A percentile compares a stretch with the other conserved stretches of the same genome.
Evolutionary conservation across 345 rosid species (phyloP).

Genomic region (Gossypium sturtianum): DNA sequence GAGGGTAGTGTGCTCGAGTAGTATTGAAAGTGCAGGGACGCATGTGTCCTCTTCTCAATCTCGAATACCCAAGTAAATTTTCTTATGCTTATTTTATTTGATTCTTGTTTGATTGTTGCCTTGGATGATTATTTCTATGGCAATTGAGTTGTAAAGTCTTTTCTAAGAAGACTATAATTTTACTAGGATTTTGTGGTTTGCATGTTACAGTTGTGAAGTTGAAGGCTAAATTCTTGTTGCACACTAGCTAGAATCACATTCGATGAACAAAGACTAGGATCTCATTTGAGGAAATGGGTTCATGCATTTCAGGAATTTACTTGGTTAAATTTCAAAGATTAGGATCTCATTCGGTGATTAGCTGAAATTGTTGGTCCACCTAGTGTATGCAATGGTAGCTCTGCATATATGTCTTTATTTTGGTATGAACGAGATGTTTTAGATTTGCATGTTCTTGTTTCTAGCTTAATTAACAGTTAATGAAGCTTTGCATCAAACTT

Average conservation of each 20-base stretch:
- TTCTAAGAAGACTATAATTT: too few relatives aligned
- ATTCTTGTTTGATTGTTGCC: not conserved
- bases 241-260: not conserved
- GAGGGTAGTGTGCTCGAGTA: slow-evolving; percentile 55
- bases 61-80: slow-evolving; percentile 48
- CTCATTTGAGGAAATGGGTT: not conserved
- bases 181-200: not conserved
- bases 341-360: not conserved
- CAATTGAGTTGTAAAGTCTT: not conserved
- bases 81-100: not conserved
- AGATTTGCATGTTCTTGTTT: not conserved
- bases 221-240: slow-evolving; percentile 6
- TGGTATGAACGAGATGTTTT: not conserved
- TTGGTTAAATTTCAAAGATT: not conserved
- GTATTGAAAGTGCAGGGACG: slow-evolving; percentile 41
- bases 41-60: slow-evolving; percentile 42
- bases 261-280: not conserved
- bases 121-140: not conserved
- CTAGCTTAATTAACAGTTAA: not conserved
- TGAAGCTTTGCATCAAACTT: not conserved
- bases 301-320: not conserved
- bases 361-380: not conserved
- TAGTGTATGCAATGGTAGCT: not conserved
- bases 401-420: not conserved
- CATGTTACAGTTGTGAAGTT: not conserved